These are phyloP conservation scores for Hypoxylon trugodes DNA, from an alignment of 495 filamentous ascomycete genomes.

Conservation along the genomic window DNA sequence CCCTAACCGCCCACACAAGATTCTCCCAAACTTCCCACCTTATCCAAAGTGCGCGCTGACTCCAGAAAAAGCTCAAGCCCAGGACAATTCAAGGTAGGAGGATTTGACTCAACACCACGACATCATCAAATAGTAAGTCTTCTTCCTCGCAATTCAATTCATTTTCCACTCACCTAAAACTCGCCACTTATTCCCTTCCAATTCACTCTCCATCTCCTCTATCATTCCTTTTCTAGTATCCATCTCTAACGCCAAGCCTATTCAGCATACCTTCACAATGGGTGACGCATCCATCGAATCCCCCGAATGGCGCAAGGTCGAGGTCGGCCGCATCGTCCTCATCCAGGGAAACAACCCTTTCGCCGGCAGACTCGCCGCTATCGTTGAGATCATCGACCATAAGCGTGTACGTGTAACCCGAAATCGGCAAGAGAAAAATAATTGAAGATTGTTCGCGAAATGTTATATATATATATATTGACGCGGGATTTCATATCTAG, in stretches of 20 bases:
- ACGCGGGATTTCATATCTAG: conserved; percentile 62
- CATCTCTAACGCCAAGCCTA: conserved; percentile 28
- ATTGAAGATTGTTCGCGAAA: neutral
- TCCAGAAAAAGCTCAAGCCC: conserved; percentile 33
- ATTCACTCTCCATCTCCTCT: neutral
- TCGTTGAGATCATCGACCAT: conserved; percentile 99
- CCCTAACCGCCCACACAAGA: conserved; percentile 41
- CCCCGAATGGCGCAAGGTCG: conserved; percentile 87
- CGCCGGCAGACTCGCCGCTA: conserved; percentile 84
- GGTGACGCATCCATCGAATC: conserved; percentile 71
- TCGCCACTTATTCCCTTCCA: neutral
- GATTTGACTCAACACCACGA: conserved; percentile 34
- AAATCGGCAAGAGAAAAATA: conserved; percentile 3
- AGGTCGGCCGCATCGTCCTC: conserved; percentile 95
- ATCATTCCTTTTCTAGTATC: neutral
- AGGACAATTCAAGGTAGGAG: conserved; percentile 39
- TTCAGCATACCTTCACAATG: conserved; percentile 53
- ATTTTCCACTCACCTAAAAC: too few species aligned
- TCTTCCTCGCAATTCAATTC: neutral
- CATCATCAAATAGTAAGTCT: conserved; percentile 38
- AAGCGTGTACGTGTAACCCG: conserved; percentile 83
- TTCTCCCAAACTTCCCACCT: conserved; percentile 33
- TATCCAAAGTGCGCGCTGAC: conserved; percentile 31
- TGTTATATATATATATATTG: conserved; percentile 43
- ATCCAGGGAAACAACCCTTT: conserved; percentile 75